Base-by-base conservation (phyloP, 441 rosid species). In the Francoa sonchifolia region DNA sequence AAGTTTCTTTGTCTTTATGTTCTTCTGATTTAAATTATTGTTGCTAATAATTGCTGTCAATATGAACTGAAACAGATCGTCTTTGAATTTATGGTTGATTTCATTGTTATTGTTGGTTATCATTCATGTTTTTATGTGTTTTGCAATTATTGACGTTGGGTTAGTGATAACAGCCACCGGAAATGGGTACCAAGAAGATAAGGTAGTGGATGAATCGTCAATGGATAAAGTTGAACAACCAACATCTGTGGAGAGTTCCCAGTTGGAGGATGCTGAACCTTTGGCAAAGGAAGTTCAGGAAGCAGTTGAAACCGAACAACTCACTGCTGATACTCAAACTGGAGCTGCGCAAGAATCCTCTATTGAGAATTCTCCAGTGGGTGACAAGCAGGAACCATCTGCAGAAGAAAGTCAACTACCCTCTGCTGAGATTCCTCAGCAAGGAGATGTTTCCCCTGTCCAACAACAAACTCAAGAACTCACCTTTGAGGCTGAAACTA, bases 101-200 rank as follows among this genome's bases (percentile, higher is more conserved):
- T 26, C 29, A 10, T 26, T 6, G 9, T 26, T 10, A 23, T 25
- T 6, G 19, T 12, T 20, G 19, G 17, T 30, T 10, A 10, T 20
- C 12, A 5, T 6, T 9, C 9, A 7, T 6, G n/a, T 19, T 6
- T n/a, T 21, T 27, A 19, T 33, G 42, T 12, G 9, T 39, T 23
- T 11, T 9, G 17, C 39, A 45, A 26, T 32, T n/a, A 6, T 2
- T 48, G 39, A 44, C 20, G 25, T 26, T 11, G 29, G 8, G 28
- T n/a, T 31, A 42, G 8, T 18, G 27, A 37, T 30, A 28, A 21
- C 55, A 73, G 75, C 61, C 17, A 34, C 44, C 52, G 73, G 35
- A 20, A 81, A 67, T 60, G 79, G 77, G 19, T 55, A 61, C n/a
- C 48, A 48, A 29, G 52, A 30, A 9, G 71, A 52, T 7, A 50